phyloP scores from a whole-genome alignment of 108 stramenopile species.

The Cyclotella cryptica region DNA sequence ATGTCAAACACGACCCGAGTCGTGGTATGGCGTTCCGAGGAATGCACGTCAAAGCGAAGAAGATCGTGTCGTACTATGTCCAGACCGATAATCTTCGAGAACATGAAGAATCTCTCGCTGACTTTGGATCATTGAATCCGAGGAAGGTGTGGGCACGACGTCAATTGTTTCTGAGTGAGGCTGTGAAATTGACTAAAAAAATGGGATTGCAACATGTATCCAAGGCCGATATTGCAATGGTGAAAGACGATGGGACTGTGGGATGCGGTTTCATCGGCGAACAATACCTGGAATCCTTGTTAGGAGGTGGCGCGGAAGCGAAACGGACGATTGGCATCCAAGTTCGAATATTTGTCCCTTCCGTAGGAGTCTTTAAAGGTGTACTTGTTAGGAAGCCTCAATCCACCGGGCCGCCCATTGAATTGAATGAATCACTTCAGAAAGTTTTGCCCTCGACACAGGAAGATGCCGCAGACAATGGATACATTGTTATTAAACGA shows the following conservation, averaged over 20 bases:
- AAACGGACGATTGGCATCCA: constrained; percentile 32
- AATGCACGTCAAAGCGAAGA: constrained; percentile 4
- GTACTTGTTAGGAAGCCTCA: constrained; percentile 52
- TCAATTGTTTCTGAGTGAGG: constrained; percentile 16
- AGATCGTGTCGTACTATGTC: constrained; percentile 21
- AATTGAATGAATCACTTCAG: constrained; percentile 57
- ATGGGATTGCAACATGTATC: constrained; percentile 5
- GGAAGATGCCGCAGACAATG: constrained; percentile 13
- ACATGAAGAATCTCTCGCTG: constrained; percentile 33
- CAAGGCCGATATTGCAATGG: constrained; percentile 11
- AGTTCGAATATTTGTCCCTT: constrained; percentile 36
- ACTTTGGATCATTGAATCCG: constrained; percentile 25
- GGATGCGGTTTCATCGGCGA: constrained; percentile 45
- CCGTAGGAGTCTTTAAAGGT: constrained; percentile 47
- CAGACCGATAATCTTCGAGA: constrained; percentile 32
- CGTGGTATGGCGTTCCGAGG: background rate
- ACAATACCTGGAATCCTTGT: constrained; percentile 12
- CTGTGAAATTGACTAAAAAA: constrained; percentile 1
- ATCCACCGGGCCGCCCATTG: constrained; percentile 30
- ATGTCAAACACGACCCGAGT: background rate
- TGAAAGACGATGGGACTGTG: constrained; percentile 25
- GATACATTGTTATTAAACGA: constrained; percentile 18
- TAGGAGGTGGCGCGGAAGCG: constrained; percentile 18
- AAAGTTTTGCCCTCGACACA: constrained; percentile 54
- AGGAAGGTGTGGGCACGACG: constrained; percentile 41